Base-by-base conservation (phyloP, 1,139 yeast genomes). In the Candida mesenterica region DNA sequence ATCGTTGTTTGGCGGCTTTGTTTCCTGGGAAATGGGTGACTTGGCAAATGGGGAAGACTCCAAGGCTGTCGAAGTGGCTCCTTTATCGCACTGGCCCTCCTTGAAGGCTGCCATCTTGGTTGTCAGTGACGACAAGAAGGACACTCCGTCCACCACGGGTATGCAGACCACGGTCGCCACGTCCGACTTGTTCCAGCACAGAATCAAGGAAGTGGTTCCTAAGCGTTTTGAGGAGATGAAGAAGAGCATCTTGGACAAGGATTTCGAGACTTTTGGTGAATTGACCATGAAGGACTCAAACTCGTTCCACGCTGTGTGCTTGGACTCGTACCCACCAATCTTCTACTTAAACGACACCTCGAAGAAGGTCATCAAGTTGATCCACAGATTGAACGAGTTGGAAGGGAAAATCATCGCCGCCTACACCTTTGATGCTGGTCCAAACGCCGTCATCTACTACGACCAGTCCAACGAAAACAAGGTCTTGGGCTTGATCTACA, bases 371-470 rank as follows among this genome's bases (percentile, higher is more conserved):
- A 86, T 94, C 49, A 86, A 85, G 51, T 70, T 89, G 39, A 77
- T 90, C 24, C 95, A 92, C 60, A 68, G 72, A 39, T 78, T 92
- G 59, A 92, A 92, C 57, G 81, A 72, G 45, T 57, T 58, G 36
- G 81, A 75, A 45, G 85, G 85, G 34, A 69, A 74, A 50, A 73
- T 74, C 13, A 72, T 89, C 37, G 97, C 96, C 16, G 97, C 97
- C 24, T 92, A 92, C 62, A 94, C 99, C 3, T 92, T 85, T 55
- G 99, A 92, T 61, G 99, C 99, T 26, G 99, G 99, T 54, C 98
- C 99, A 59, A 92, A 92, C 64, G 96, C 97, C 10, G 99, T 92
- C 33, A 77, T 92, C 43, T 92, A 92, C 68, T 92, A 90, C 59
- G 79, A 83, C 55, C 74, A 75, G 48, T 69, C 79, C 48, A 75